Evolutionary conservation across 495 filamentous ascomycete genomes (phyloP).

Genomic region (Penicillium chermesinum): DNA sequence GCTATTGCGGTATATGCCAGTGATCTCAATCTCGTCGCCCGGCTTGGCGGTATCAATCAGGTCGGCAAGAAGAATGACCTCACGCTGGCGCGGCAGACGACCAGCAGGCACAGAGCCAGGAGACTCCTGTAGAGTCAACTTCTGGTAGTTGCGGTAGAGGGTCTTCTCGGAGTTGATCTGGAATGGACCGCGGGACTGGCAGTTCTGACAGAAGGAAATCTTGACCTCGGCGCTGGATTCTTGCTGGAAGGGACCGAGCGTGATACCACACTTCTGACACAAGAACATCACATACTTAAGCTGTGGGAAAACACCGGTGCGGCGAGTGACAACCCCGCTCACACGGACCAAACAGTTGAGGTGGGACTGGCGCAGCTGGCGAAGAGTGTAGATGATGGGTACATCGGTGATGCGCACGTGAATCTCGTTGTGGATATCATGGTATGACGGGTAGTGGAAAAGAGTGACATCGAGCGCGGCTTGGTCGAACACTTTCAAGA

Average conservation of each 20-base stretch:
- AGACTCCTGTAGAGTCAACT: constrained; percentile 94
- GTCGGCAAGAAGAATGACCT: constrained; percentile 95
- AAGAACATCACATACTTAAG: constrained; percentile 97
- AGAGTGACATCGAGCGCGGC: constrained; percentile 94
- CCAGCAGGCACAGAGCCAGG: constrained; percentile 96
- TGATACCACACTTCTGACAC: constrained; percentile 87
- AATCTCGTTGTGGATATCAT: constrained; percentile 95
- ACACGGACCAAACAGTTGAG: constrained; percentile 96
- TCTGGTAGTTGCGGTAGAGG: constrained; percentile 99
- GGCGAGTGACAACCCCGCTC: constrained; percentile 88
- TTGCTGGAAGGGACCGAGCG: constrained; percentile 93
- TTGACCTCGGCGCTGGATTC: constrained; percentile 94
- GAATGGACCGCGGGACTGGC: constrained; percentile 93
- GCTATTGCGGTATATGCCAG: constrained; percentile 96
- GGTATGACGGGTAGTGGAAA: constrained; percentile 94
- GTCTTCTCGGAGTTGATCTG: constrained; percentile 96
- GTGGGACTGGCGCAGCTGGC: constrained; percentile 92
- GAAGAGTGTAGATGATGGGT: constrained; percentile 92
- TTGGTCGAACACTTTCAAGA: constrained; percentile 93
- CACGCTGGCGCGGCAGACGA: constrained; percentile 88
- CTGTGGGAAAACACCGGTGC: constrained; percentile 97
- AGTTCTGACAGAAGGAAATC: constrained; percentile 95
- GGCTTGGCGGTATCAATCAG: constrained; percentile 96
- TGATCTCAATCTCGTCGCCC: constrained; percentile 96
- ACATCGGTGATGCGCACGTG: constrained; percentile 96